Percentiles rank a stretch among this genome's conserved stretches.
phyloP scores from a whole-genome alignment of 441 rosid genomes.

The Populus tomentosa region DNA sequence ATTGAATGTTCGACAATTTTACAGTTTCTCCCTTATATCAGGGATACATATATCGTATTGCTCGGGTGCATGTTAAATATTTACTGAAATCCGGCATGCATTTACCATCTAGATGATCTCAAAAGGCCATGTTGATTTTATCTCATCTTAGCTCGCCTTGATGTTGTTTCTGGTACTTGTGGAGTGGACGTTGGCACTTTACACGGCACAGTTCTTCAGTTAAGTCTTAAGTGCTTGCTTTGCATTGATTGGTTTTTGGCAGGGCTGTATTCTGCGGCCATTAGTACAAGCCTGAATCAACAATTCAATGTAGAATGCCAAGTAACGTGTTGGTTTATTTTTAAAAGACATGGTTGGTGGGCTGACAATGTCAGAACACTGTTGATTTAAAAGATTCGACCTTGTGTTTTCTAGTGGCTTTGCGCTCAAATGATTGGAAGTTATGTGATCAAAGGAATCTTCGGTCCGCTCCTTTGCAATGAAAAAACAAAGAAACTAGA shows the following conservation, averaged over 20 bases:
- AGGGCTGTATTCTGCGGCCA: not conserved
- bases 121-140: no score
- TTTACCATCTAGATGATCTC: not conserved
- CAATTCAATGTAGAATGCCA: not conserved
- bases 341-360: not conserved
- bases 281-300: not conserved
- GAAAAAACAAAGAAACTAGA: not conserved
- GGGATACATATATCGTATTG: conserved; percentile 8
- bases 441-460: not conserved
- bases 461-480: not conserved
- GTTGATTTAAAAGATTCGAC: not conserved
- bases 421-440: not conserved
- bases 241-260: not conserved
- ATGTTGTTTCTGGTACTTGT: no score
- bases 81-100: not conserved
- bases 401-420: not conserved
- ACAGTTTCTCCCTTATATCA: conserved; percentile 12
- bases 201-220: not conserved
- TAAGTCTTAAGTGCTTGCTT: not conserved
- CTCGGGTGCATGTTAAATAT: conserved; percentile 4
- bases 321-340: not conserved
- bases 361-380: not conserved
- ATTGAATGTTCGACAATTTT: conserved; percentile 21
- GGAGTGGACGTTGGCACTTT: no score
- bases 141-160: not conserved